Evolutionary conservation across 345 rosid genomes (phyloP).

Genomic region (Camelina sativa): DNA sequence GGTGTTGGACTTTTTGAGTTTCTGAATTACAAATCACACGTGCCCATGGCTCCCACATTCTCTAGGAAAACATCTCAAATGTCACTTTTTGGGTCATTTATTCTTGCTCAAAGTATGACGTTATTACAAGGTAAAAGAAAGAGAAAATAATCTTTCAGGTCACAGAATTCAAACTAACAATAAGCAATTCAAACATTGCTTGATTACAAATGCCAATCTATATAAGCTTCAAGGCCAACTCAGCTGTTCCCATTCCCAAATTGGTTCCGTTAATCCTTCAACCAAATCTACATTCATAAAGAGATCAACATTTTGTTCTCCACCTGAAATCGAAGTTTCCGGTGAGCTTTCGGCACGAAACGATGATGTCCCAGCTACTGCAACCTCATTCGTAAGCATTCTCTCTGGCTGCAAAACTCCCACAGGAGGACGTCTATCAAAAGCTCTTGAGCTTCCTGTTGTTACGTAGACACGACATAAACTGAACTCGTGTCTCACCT

Average conservation of each 20-base stretch:
- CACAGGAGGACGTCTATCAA: conserved; percentile 91
- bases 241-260: conserved; percentile 63
- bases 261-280: conserved; percentile 46
- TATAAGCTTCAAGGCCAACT: conserved; percentile 50
- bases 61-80: not conserved
- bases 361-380: conserved; percentile 46
- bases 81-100: conserved; percentile 20
- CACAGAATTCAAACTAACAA: conserved; percentile 16
- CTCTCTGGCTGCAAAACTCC: conserved; percentile 44
- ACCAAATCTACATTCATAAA: conserved; percentile 42
- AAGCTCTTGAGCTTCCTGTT: conserved; percentile 78
- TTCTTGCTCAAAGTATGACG: conserved; percentile 25
- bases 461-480: conserved; percentile 81
- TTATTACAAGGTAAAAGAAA: conserved; percentile 12
- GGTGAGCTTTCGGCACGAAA: conserved; percentile 50
- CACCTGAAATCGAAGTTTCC: conserved; percentile 53
- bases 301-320: conserved; percentile 46
- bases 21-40: not conserved
- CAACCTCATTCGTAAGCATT: conserved; percentile 39
- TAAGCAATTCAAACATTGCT: conserved; percentile 1
- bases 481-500: conserved; percentile 86
- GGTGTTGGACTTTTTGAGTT: conserved; percentile 23
- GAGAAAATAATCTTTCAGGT: not conserved
- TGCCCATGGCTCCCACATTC: not conserved
- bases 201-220: not conserved